A percentile compares a stretch with the other conserved stretches of the same genome.
phyloP scores from a whole-genome alignment of 1,284 basidiomycete species.

The Exobasidium cylindrosporum region DNA sequence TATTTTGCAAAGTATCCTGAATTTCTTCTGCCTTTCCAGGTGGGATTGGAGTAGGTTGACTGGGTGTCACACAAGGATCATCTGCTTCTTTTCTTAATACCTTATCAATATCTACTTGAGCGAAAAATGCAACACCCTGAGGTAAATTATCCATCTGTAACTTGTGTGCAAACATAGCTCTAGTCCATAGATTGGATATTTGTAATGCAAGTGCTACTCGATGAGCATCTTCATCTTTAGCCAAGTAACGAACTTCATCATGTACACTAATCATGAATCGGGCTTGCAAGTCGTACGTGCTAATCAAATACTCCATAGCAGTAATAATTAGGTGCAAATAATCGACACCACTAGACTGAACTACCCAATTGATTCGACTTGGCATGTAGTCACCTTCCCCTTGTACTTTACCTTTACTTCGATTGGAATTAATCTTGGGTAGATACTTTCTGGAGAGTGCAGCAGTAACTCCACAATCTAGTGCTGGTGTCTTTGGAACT shows the following conservation, averaged over 20 bases:
- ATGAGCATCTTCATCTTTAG: conserved; percentile 80
- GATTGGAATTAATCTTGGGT: conserved; percentile 55
- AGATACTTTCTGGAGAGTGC: conserved; percentile 87
- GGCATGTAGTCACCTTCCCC: conserved; percentile 84
- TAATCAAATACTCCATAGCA: conserved; percentile 84
- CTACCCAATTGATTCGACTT: conserved; percentile 98
- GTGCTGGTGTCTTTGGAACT: conserved; percentile 82
- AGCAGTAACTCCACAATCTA: conserved; percentile 89
- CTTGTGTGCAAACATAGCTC: conserved; percentile 84
- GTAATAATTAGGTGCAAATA: conserved; percentile 95
- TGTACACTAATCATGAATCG: conserved; percentile 96
- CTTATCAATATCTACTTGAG: conserved; percentile 87
- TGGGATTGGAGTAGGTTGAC: conserved; percentile 76
- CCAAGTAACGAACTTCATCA: conserved; percentile 92
- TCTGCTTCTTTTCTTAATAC: conserved; percentile 94
- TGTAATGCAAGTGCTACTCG: conserved; percentile 89
- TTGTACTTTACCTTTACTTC: neutral
- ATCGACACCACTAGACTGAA: conserved; percentile 96
- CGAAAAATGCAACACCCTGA: conserved; percentile 85
- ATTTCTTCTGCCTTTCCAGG: conserved; percentile 85
- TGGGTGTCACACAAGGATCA: conserved; percentile 91
- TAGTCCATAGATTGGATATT: conserved; percentile 93
- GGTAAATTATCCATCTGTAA: conserved; percentile 94
- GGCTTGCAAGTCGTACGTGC: conserved; percentile 78
- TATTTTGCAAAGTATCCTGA: conserved; percentile 62